Conservation (phyloP, 768 basidiomycete species). For the Boletus speciosus region DNA sequence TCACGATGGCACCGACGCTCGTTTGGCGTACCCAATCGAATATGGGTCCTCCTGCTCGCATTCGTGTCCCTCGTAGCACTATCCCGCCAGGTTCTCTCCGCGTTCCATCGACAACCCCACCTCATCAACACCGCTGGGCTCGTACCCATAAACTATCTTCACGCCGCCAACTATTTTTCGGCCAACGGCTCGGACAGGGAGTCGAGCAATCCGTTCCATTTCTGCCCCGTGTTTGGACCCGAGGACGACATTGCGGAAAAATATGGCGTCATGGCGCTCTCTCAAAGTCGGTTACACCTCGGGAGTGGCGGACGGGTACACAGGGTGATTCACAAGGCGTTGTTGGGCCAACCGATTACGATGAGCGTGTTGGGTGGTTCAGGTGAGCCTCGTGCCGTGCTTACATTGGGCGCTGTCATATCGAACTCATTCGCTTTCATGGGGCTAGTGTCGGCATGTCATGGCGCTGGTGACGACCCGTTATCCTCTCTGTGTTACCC, state of each 20-base stretch:
- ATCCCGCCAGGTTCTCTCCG: slow-evolving; percentile 53
- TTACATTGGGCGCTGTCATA: background rate
- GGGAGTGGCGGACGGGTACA: slow-evolving; percentile 84
- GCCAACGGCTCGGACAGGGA: slow-evolving; percentile 35
- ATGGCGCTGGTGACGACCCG: slow-evolving; percentile 90
- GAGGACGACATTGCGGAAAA: slow-evolving; percentile 75
- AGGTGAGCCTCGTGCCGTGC: slow-evolving; percentile 43
- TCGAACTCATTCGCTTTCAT: background rate
- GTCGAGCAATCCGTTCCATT: slow-evolving; percentile 68
- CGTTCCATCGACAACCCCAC: slow-evolving; percentile 26
- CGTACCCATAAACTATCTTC: slow-evolving; percentile 80
- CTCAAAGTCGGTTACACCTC: slow-evolving; percentile 70
- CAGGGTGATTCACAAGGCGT: slow-evolving; percentile 75
- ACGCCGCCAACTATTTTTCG: slow-evolving; percentile 38
- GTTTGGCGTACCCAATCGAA: slow-evolving; percentile 63
- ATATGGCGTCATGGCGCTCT: slow-evolving; percentile 72
- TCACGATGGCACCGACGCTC: slow-evolving; percentile 54
- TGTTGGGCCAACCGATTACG: slow-evolving; percentile 82
- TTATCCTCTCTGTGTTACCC: slow-evolving; percentile 85
- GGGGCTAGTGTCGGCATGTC: slow-evolving; percentile 82
- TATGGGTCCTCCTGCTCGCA: slow-evolving; percentile 59
- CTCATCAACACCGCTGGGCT: slow-evolving; percentile 43
- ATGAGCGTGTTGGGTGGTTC: slow-evolving; percentile 90
- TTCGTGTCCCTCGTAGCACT: slow-evolving; percentile 54
- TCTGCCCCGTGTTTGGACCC: slow-evolving; percentile 86